Percentiles rank a stretch among this genome's conserved stretches.
These are phyloP conservation scores for Neurospora africana DNA, from an alignment of 495 filamentous ascomycete genomes.

Conservation along the genomic window DNA sequence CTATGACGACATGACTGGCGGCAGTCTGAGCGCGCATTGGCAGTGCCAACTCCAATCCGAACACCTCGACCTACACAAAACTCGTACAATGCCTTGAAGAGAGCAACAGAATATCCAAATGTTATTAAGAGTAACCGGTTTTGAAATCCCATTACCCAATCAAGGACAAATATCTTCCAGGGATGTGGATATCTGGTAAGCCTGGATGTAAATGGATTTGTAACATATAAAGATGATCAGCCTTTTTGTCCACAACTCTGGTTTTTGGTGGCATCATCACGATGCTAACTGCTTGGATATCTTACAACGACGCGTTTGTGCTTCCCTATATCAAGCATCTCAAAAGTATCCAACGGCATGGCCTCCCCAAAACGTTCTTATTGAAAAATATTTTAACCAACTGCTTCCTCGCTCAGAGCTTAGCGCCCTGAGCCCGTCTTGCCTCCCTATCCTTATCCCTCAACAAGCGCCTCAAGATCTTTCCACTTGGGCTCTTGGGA, in stretches of 20 bases:
- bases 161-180: background rate
- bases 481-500: conserved; percentile 86
- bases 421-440: conserved; percentile 49
- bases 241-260: background rate
- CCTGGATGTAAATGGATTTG: background rate
- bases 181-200: background rate
- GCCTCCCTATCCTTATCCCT: conserved; percentile 69
- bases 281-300: background rate
- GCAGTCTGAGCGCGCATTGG: background rate
- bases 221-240: background rate
- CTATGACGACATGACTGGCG: background rate
- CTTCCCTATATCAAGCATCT: background rate
- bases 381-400: background rate
- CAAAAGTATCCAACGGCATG: background rate
- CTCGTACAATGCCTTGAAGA: background rate
- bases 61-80: background rate
- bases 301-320: background rate
- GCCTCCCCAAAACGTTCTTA: background rate
- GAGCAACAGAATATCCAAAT: background rate
- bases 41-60: background rate
- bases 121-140: background rate
- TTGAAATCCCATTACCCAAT: background rate
- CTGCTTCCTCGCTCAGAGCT: conserved; percentile 19
- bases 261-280: background rate
- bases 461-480: conserved; percentile 75